Evolutionary conservation across 345 rosid species (phyloP), one percentile per base, ranked within the genome.

Genomic region (Erysimum cheiranthoides): DNA sequence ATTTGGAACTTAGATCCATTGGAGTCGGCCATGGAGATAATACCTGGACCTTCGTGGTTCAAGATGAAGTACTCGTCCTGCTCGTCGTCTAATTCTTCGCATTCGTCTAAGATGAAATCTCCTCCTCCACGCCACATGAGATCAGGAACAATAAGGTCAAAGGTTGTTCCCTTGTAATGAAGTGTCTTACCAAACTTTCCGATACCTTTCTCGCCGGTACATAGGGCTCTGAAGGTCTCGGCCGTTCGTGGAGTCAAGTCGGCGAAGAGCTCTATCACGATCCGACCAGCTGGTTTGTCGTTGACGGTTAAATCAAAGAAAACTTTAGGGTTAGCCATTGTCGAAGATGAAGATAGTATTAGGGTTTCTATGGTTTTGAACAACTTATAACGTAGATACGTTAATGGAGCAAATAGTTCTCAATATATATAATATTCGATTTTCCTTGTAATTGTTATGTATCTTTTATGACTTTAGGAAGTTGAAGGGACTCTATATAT

Each of bases 121-220:
- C 87, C 90, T 5, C 87, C 90, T 0, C 89, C 90, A 32, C 75
- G 86, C 68, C 85, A 80, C 85, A 89, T 83, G 81, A 83, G 83
- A 3, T 74, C 78, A 0, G 80, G 84, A 65, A 84, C 85, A 68
- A 89, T 80, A 1, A 80, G 70, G 80, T 85, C 85, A 74, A 87
- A 80, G 28, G 16, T 1, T 2, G 87, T 86, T n/a, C 89, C 89
- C 36, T 85, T 84, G 85, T 78, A 89, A 80, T 86, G 87, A 3
- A 86, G 79, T 0, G 84, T 87, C 82, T 82, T 84, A 45, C 93
- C 79, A 30, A 28, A 5, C 34, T 45, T 63, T 2, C 85, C 86
- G 5, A n/a, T 8, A 9, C 86, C 89, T 45, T 84, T 67, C 71
- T 67, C 61, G 5, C 61, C 49, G 36, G 71, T 67, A 36, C 60